Percentiles rank a stretch among this genome's conserved stretches.
These are phyloP conservation scores for Boletales sp. DNA, from an alignment of 768 basidiomycete genomes.

Conservation along the genomic window DNA sequence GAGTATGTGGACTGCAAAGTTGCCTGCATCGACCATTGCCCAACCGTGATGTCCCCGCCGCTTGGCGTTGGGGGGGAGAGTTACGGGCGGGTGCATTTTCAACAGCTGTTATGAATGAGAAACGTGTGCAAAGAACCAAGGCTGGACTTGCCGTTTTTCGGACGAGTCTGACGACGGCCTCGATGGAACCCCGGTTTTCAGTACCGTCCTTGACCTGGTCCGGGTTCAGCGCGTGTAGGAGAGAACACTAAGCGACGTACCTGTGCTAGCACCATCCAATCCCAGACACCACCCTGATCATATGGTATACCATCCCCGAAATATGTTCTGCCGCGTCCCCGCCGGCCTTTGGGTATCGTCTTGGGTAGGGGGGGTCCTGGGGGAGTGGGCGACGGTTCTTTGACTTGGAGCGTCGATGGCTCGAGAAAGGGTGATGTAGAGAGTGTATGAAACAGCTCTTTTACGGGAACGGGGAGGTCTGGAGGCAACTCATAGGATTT, in stretches of 20 bases:
- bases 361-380: constrained; percentile 61
- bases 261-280: constrained; percentile 73
- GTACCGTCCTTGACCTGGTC: constrained; percentile 79
- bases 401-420: constrained; percentile 50
- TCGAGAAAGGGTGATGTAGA: constrained; percentile 68
- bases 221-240: background rate
- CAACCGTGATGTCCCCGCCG: constrained; percentile 64
- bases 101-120: constrained; percentile 47
- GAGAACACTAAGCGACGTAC: constrained; percentile 29
- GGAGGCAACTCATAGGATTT: constrained; percentile 38
- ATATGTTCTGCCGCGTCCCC: constrained; percentile 66
- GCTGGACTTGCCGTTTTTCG: constrained; percentile 59
- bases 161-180: constrained; percentile 65
- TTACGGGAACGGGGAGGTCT: constrained; percentile 49
- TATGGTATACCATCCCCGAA: constrained; percentile 57
- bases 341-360: constrained; percentile 53
- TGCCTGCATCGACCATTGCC: constrained; percentile 81
- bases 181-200: constrained; percentile 74
- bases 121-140: background rate
- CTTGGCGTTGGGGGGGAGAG: constrained; percentile 61
- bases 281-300: constrained; percentile 61
- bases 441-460: constrained; percentile 55
- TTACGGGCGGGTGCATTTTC: constrained; percentile 51
- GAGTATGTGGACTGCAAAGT: constrained; percentile 76
- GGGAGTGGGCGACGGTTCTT: constrained; percentile 45